Evolutionary conservation across 1,139 yeast genomes (phyloP).

Genomic region (Yamadazyma kanchanaburiensis): DNA sequence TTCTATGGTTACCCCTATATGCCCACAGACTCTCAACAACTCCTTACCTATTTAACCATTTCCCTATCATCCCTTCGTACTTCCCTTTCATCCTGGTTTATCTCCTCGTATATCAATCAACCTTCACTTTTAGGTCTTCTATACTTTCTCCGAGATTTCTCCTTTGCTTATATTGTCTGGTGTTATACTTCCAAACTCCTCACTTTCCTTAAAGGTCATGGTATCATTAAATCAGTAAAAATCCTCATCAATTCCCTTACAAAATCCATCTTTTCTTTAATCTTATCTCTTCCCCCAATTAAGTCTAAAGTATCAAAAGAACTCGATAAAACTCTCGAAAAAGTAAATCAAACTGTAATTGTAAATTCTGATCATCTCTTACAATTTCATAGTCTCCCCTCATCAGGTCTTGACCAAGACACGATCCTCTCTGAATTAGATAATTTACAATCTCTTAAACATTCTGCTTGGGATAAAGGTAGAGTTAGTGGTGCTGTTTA

Average conservation of each 20-base stretch:
- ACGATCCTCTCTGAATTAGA: slow-evolving; percentile 49
- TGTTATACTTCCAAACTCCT: slow-evolving; percentile 9
- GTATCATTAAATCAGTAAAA: slow-evolving; percentile 25
- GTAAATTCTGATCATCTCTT: slow-evolving; percentile 44
- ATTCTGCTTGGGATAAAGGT: slow-evolving; percentile 80
- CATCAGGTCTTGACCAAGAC: slow-evolving; percentile 46
- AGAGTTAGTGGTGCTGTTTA: slow-evolving; percentile 93
- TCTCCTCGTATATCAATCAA: too few relatives aligned
- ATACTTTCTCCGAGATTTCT: slow-evolving; percentile 22
- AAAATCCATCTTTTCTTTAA: slow-evolving; percentile 22
- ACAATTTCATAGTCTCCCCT: slow-evolving; percentile 55
- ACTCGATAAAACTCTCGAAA: slow-evolving; percentile 42
- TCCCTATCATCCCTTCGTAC: too few relatives aligned
- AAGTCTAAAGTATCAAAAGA: slow-evolving; percentile 59
- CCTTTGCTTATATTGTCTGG: slow-evolving; percentile 19
- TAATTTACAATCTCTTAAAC: slow-evolving; percentile 48
- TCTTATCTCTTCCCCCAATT: slow-evolving; percentile 54
- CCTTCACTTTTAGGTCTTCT: slow-evolving; percentile 16
- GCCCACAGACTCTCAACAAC: slow-evolving; percentile 11
- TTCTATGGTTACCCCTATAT: slow-evolving; percentile 13
- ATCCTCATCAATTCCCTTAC: neutral
- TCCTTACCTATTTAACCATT: slow-evolving; percentile 3
- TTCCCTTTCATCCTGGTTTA: slow-evolving; percentile 11
- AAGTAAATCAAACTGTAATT: slow-evolving; percentile 55
- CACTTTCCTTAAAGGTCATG: slow-evolving; percentile 33